A percentile compares a stretch with the other conserved stretches of the same genome.
Conservation (phyloP, 176 grass and related monocot genomes). For the bread wheat (Triticum aestivum) region IWGSC_CS_RefSeq_v2.1 NC_057803.1:704390794-704391293, state of each 20-base stretch:
- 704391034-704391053: constrained; percentile 41
- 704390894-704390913: constrained; percentile 51
- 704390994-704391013: constrained; percentile 66
- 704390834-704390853: constrained; percentile 38
- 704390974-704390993: constrained; percentile 60
- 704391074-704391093: not conserved
- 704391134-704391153: too few species aligned
- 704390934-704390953: constrained; percentile 59
- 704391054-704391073: constrained; percentile 34
- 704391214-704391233: too few species aligned
- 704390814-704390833: constrained; percentile 65
- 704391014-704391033: constrained; percentile 36
- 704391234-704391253: too few species aligned
- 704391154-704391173: too few species aligned
- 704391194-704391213: too few species aligned
- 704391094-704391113: constrained; percentile 17
- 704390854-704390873: constrained; percentile 59
- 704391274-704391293: not conserved
- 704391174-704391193: too few species aligned
- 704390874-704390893: constrained; percentile 62
- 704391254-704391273: too few species aligned
- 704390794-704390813: constrained; percentile 76
- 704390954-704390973: constrained; percentile 48
- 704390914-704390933: constrained; percentile 37
- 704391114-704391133: not conserved